Evolutionary conservation across 202 grass and related monocot species (phyloP), one percentile per base, ranked within the genome.

Genomic region (Digitaria exilis): DNA sequence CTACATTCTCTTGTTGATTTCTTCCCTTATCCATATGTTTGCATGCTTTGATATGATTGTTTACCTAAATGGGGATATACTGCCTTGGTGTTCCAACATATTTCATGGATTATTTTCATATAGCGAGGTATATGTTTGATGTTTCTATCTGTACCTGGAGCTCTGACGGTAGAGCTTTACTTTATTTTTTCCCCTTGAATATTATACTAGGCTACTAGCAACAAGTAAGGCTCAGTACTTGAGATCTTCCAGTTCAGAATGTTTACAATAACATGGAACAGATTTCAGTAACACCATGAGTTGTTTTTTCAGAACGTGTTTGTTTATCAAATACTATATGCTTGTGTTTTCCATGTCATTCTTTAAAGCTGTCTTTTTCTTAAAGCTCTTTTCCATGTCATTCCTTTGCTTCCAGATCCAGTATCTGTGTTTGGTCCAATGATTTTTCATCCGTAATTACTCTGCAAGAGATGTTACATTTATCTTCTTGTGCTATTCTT

Each of bases 1-100:
- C 9, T 14, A 76, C 79, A 9, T 77, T 77, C 28, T 76, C 35
- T 43, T 55, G 44, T 81, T 85, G 61, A 30, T 77, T 81, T 81
- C 29, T 46, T 3, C 48, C n/a, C 9, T 8, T 32, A 35, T 21
- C 28, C 1, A 24, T 46, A 79, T 41, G 19, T 39, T 61, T 61
- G 26, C 30, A 61, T 61, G 58, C 28, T 61, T 61, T 16, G 14
- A 5, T 61, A 61, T 61, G 26, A 61, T 61, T 30, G 26, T 29
- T 5, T 30, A 41, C 5, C 15, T 70, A 18, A 43, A 48, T 12
- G 42, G 51, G 34, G 29, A 62, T 29, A 39, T 10, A 18, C 9
- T 58, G 49, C 49, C 16, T 42, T 43, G 22, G 14, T 68, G 77
- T 39, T 56, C 22, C 18, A 55, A 37, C 68, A 58, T 57, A 19